phyloP scores from a whole-genome alignment of 352 stramenopile species.

The Globisporangium ultimum region DNA sequence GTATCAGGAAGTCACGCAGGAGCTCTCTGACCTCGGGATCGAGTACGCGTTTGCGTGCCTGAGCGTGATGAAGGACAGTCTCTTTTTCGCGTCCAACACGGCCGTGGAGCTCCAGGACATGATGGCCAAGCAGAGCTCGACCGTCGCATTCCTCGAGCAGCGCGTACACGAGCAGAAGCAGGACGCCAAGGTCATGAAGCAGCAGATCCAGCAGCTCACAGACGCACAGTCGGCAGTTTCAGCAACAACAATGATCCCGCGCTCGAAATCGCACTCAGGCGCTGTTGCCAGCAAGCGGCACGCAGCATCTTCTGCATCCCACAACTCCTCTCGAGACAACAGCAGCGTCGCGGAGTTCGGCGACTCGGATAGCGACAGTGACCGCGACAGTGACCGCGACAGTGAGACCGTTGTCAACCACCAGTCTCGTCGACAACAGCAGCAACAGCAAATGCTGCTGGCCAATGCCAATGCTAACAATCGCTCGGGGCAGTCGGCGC shows the following conservation, averaged over 20 bases:
- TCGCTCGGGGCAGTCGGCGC: no score
- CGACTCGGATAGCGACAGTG: conserved; percentile 42
- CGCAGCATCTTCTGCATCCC: background rate
- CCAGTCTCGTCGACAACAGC: conserved; percentile 19
- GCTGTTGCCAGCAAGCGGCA: conserved; percentile 4
- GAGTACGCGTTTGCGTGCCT: conserved; percentile 54
- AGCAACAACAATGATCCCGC: conserved; percentile 15
- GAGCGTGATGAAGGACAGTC: conserved; percentile 60
- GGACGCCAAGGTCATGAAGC: conserved; percentile 48
- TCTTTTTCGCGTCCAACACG: conserved; percentile 60
- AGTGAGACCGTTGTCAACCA: conserved; percentile 14
- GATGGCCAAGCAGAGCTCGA: conserved; percentile 48
- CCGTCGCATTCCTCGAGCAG: conserved; percentile 49
- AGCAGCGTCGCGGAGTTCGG: conserved; percentile 8
- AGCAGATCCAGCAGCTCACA: conserved; percentile 35
- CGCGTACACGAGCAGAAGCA: conserved; percentile 55
- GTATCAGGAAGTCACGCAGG: conserved; percentile 30
- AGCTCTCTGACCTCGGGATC: conserved; percentile 42
- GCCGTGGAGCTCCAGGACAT: conserved; percentile 58
- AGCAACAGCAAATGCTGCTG: conserved; percentile 7
- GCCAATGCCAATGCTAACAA: background rate
- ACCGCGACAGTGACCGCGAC: conserved; percentile 49
- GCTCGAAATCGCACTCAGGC: conserved; percentile 31
- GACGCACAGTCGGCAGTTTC: conserved; percentile 2
- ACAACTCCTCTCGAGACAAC: conserved; percentile 1